phyloP scores from a whole-genome alignment of 768 basidiomycete species.

The Rhodotorula babjevae region DNA sequence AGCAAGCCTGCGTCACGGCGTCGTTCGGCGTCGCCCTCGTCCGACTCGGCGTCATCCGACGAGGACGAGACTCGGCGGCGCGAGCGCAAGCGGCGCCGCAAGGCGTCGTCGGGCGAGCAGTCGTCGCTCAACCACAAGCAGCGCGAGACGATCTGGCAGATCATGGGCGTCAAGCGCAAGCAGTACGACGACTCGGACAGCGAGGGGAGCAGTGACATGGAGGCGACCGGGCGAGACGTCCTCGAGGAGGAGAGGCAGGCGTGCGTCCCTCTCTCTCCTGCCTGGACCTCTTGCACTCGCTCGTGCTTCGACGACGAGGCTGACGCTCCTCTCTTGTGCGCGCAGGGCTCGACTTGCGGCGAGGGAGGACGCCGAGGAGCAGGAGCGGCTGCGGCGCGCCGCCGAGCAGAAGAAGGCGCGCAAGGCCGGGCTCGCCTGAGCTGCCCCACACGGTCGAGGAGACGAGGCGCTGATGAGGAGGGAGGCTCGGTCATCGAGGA shows the following conservation, averaged over 20 bases:
- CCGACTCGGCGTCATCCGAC: neutral
- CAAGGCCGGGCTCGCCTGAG: conserved; percentile 2
- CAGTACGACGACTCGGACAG: conserved; percentile 10
- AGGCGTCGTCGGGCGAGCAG: neutral
- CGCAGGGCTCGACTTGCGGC: conserved; percentile 24
- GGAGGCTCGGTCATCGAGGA: too few relatives aligned
- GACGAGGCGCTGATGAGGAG: too few relatives aligned
- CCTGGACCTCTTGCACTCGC: too few relatives aligned
- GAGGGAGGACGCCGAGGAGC: conserved; percentile 32
- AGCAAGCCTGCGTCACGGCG: neutral
- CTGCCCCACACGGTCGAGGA: neutral
- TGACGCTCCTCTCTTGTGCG: neutral
- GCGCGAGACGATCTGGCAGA: conserved; percentile 13
- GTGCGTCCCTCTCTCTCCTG: conserved; percentile 9
- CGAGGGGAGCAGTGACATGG: conserved; percentile 41
- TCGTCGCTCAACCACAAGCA: conserved; percentile 1
- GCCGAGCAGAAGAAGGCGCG: conserved; percentile 26
- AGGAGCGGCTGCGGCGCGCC: conserved; percentile 7
- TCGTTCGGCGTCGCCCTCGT: neutral
- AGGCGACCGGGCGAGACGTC: conserved; percentile 32
- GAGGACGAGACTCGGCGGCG: neutral
- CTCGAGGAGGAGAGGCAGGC: conserved; percentile 36
- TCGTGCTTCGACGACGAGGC: too few relatives aligned
- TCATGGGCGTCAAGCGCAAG: conserved; percentile 20
- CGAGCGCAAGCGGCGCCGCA: neutral